Conservation (phyloP, 176 grass and related monocot species). For the Phragmites australis region DNA sequence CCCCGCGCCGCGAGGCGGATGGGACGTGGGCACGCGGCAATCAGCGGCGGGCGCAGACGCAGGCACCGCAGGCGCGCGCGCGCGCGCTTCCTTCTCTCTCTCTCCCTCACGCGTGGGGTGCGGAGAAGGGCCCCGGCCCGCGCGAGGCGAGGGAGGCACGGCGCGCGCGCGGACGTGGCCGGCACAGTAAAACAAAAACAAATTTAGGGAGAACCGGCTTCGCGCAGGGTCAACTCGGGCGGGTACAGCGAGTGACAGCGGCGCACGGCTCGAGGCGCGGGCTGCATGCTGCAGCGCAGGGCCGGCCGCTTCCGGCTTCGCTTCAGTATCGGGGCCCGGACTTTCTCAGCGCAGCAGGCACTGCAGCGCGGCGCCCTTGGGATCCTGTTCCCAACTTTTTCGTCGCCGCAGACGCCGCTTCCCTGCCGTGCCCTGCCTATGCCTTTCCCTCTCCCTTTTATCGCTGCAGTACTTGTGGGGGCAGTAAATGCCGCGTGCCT, state of each 20-base stretch:
- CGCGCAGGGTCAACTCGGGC: constrained; percentile 38
- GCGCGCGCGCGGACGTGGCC: constrained; percentile 30
- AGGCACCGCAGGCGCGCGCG: neutral
- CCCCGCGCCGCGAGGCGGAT: neutral
- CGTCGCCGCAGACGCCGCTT: neutral
- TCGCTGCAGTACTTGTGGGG: neutral
- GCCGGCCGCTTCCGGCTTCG: constrained; percentile 6
- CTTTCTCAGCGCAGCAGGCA: constrained; percentile 32
- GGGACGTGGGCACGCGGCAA: constrained; percentile 26
- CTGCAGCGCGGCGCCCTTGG: constrained; percentile 48
- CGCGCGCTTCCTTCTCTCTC: neutral
- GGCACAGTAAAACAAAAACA: neutral
- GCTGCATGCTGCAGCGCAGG: constrained; percentile 12
- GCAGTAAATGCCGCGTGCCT: constrained; percentile 12
- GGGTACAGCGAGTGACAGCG: constrained; percentile 40
- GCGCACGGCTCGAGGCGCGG: constrained; percentile 59
- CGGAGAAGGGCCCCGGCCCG: constrained; percentile 2
- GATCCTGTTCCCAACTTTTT: constrained; percentile 51
- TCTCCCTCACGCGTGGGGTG: neutral
- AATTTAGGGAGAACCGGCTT: no score
- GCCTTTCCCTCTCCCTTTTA: neutral
- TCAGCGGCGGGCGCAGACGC: neutral
- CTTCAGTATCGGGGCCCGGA: constrained; percentile 53
- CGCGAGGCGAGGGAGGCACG: constrained; percentile 23
- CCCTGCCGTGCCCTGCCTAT: no score